Conservation (phyloP, 129 eudicot genomes). For the Sambucus nigra region DNA sequence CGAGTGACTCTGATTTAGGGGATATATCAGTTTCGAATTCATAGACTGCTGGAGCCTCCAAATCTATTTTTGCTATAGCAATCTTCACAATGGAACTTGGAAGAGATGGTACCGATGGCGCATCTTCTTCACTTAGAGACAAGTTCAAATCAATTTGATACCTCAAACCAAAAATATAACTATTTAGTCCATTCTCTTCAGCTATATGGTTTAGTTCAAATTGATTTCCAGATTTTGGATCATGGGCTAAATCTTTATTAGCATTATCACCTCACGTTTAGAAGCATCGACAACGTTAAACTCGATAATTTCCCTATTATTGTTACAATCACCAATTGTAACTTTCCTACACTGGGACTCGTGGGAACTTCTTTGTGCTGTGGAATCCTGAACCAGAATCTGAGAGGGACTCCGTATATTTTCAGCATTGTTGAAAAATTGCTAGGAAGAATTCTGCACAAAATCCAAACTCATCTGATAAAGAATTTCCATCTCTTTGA, state of each 20-base stretch:
- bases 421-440: too few species aligned
- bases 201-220: conserved; percentile 13
- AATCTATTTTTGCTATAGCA: conserved; percentile 46
- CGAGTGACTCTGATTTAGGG: neutral
- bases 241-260: neutral
- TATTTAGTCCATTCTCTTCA: conserved; percentile 17
- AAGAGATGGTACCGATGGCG: conserved; percentile 27
- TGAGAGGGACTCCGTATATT: too few species aligned
- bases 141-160: conserved; percentile 72
- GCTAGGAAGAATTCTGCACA: too few species aligned
- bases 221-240: conserved; percentile 3
- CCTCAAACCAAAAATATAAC: conserved; percentile 14
- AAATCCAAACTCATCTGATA: conserved; percentile 49
- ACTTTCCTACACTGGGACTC: conserved; percentile 14
- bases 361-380: neutral
- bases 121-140: conserved; percentile 47
- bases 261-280: neutral
- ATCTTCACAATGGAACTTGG: conserved; percentile 43
- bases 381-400: conserved; percentile 5
- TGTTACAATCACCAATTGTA: conserved; percentile 5
- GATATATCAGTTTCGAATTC: conserved; percentile 25
- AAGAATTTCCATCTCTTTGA: conserved; percentile 22
- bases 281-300: conserved; percentile 22
- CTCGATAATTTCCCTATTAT: conserved; percentile 23
- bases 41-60: conserved; percentile 46